Base-by-base conservation (phyloP, 2,329 filamentous ascomycete species). In the Calonectria crousiana region DNA sequence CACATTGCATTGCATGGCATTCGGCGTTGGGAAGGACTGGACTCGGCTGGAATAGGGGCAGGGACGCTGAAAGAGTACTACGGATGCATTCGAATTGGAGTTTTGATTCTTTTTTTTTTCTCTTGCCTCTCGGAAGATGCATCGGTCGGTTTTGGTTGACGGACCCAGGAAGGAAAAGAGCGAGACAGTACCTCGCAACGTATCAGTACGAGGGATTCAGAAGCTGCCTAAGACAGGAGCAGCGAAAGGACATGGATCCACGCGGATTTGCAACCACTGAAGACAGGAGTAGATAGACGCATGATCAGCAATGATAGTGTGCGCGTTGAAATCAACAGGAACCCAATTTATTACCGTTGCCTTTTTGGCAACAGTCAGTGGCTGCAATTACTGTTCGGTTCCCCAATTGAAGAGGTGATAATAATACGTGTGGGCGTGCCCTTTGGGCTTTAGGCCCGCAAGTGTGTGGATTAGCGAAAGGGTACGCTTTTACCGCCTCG, bases 1-100 rank as follows among this genome's bases (percentile, higher is more conserved):
- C 68, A 75, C 77, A 76, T 76, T 80, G 78, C 81, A 83, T 79
- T 67, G 78, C 81, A 82, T 81, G 79, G 80, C 71, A 74, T 77
- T 56, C 52, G 81, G 83, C 83, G 82, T 83, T 80, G 77, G 76
- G 72, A 74, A 77, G 75, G 78, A 78, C 49, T 49, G 30, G 58
- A 69, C 51, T 58, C 67, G 58, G 66, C 47, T 51, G n/a, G 62
- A 34, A 64, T 47, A 64, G 65, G 58, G 71, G 30, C 44, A 58
- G 23, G 71, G 67, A 69, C 47, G 41, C 51, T 60, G 49, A 30
- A 52, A 62, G 34, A 73, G 58, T 58, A 53, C 49, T 38, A 58
- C 32, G 68, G 65, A 58, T 58, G 73, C 69, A 74, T 72, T 68
- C 67, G 49, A 36, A 72, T 65, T 73, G 73, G 73, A 75, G 70